Evolutionary conservation across 805 yeast species (phyloP).

Genomic region (Cyberlindnera maclurae): DNA sequence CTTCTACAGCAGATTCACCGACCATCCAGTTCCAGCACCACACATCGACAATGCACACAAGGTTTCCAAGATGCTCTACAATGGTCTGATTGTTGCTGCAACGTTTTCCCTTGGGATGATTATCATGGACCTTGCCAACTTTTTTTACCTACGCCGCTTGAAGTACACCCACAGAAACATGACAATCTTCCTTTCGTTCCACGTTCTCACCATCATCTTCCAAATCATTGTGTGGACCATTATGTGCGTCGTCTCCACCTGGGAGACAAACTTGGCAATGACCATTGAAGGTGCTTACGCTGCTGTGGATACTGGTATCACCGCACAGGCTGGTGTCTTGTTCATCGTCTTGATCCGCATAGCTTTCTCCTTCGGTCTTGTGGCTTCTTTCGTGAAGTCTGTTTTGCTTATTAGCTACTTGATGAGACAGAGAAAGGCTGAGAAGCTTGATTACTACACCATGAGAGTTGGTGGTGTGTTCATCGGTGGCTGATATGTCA

Average conservation of each 20-base stretch:
- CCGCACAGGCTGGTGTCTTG: neutral
- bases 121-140: neutral
- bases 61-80: neutral
- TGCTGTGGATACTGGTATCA: neutral
- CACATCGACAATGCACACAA: neutral
- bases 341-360: neutral
- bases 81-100: neutral
- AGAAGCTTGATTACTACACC: too few species aligned
- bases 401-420: neutral
- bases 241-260: neutral
- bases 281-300: neutral
- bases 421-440: neutral
- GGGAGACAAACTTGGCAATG: neutral
- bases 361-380: neutral
- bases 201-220: neutral
- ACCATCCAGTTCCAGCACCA: neutral
- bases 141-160: neutral
- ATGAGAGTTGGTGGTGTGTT: constrained; percentile 1
- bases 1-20: neutral
- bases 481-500: constrained; percentile 1
- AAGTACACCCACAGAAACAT: neutral
- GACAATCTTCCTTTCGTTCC: neutral
- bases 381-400: neutral
- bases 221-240: neutral
- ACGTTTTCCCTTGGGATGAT: neutral